A percentile compares a stretch with the other conserved stretches of the same genome.
Conservation (phyloP, 2,329 filamentous ascomycete genomes). For the Fusarium sacchari region DNA sequence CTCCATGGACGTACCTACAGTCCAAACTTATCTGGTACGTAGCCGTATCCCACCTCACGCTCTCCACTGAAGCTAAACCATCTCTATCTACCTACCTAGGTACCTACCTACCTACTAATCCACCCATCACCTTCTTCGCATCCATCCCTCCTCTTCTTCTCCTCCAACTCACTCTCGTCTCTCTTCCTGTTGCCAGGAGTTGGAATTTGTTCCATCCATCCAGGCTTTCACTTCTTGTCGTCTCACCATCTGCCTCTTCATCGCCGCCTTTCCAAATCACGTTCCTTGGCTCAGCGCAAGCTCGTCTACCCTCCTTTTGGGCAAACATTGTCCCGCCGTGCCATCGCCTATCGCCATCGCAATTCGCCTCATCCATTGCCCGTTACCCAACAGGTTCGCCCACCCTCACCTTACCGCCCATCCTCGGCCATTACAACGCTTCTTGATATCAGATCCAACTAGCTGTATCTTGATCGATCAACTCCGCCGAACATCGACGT, state of each 20-base stretch:
- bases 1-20: constrained; percentile 30
- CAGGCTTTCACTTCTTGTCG: constrained; percentile 53
- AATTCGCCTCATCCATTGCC: constrained; percentile 41
- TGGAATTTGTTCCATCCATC: constrained; percentile 56
- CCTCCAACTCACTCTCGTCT: constrained; percentile 40
- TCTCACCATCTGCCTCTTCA: constrained; percentile 51
- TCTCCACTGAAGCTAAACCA: constrained; percentile 38
- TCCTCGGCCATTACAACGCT: constrained; percentile 38
- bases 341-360: constrained; percentile 44
- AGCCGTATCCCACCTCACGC: constrained; percentile 32
- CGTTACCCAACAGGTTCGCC: constrained; percentile 38
- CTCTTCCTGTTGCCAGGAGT: constrained; percentile 47
- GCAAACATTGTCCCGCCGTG: constrained; percentile 48
- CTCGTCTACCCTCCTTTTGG: constrained; percentile 53
- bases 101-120: constrained; percentile 21
- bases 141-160: constrained; percentile 39
- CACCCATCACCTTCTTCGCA: constrained; percentile 36
- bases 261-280: constrained; percentile 50
- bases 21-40: constrained; percentile 16
- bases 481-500: constrained; percentile 53
- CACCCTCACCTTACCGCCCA: constrained; percentile 37
- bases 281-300: constrained; percentile 52
- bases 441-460: constrained; percentile 36
- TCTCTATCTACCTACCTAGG: constrained; percentile 21
- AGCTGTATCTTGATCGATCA: constrained; percentile 36